Conservation (phyloP, 2,329 filamentous ascomycete genomes). For the Clonostachys solani region DNA sequence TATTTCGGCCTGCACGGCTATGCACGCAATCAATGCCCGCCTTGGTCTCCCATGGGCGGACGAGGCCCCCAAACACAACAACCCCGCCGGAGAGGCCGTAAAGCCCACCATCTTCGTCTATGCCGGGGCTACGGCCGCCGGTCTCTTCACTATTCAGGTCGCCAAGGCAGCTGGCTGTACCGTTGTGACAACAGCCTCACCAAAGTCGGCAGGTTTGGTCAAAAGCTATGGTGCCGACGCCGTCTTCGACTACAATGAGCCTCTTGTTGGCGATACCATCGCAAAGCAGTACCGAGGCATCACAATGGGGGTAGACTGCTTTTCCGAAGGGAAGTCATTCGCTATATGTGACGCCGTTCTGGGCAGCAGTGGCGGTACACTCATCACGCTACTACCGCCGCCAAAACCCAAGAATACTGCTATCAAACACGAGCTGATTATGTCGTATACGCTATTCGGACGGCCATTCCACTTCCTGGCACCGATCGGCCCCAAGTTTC, state of each 20-base stretch:
- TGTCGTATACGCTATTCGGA: conserved; percentile 23
- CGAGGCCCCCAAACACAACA: not conserved
- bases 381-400: conserved; percentile 12
- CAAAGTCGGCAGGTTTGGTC: conserved; percentile 28
- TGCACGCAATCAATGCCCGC: conserved; percentile 13
- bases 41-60: conserved; percentile 12
- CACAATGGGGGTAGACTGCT: conserved; percentile 20
- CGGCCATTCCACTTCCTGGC: conserved; percentile 15
- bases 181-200: conserved; percentile 35
- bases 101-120: conserved; percentile 33
- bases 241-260: conserved; percentile 32
- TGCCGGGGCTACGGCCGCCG: conserved; percentile 43
- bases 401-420: conserved; percentile 12
- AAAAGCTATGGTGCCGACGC: conserved; percentile 31
- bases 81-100: conserved; percentile 13
- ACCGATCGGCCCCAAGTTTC: conserved; percentile 14
- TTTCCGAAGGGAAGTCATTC: conserved; percentile 19
- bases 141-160: conserved; percentile 40
- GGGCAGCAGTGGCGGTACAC: conserved; percentile 16
- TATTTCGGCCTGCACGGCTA: conserved; percentile 15
- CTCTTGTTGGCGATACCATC: conserved; percentile 18
- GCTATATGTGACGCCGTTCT: conserved; percentile 17
- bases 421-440: conserved; percentile 16
- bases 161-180: conserved; percentile 34
- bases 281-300: conserved; percentile 14